Conservation (phyloP, 2,329 filamentous ascomycete genomes). For the Colletotrichum tabaci region DNA sequence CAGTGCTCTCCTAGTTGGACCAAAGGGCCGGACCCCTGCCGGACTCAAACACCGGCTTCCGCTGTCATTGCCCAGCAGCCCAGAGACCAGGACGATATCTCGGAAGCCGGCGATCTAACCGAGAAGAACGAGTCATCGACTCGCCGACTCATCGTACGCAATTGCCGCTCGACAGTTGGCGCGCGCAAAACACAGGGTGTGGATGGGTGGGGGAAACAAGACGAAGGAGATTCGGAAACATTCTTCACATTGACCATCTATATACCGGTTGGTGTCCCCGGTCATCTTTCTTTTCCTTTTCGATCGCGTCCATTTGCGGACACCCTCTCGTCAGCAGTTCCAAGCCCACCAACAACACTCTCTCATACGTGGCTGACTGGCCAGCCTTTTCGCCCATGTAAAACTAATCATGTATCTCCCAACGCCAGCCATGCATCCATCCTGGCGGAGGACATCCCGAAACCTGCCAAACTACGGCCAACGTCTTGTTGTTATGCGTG, state of each 20-base stretch:
- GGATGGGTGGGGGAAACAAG: constrained; percentile 9
- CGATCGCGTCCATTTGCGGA: constrained; percentile 21
- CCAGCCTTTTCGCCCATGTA: constrained; percentile 30
- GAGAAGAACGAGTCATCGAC: constrained; percentile 11
- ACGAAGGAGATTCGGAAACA: constrained; percentile 18
- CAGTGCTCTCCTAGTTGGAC: constrained; percentile 3
- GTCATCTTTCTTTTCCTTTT: constrained; percentile 21
- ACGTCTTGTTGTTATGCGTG: constrained; percentile 15
- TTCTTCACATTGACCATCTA: constrained; percentile 41
- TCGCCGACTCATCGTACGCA: not conserved
- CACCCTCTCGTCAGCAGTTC: constrained; percentile 27
- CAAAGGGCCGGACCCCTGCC: not conserved
- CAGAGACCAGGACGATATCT: constrained; percentile 24
- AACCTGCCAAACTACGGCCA: constrained; percentile 24
- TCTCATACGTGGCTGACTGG: constrained; percentile 10
- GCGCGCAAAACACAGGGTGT: not conserved
- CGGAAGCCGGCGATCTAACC: constrained; percentile 27
- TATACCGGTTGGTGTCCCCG: constrained; percentile 35
- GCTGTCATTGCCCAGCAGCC: not conserved
- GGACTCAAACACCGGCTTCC: no score
- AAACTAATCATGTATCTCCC: constrained; percentile 38
- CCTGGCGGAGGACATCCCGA: constrained; percentile 35
- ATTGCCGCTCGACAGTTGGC: constrained; percentile 1
- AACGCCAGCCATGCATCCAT: constrained; percentile 42
- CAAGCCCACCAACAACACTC: constrained; percentile 4